phyloP scores from a whole-genome alignment of 352 stramenopile species.

The Pythium scleroteichum region DNA sequence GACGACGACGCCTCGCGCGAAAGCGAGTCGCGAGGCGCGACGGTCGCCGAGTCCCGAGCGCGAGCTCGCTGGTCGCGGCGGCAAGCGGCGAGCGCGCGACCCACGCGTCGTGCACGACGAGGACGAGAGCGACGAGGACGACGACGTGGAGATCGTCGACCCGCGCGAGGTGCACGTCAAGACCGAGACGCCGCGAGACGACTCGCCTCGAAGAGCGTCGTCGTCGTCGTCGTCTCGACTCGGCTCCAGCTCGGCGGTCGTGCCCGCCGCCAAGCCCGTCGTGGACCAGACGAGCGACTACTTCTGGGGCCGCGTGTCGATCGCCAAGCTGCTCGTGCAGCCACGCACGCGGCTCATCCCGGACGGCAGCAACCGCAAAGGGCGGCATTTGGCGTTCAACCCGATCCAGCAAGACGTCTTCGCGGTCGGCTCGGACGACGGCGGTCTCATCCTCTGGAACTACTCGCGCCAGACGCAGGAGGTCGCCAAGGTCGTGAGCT shows the following conservation, averaged over 20 bases:
- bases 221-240: background rate
- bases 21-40: too few relatives aligned
- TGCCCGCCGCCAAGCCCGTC: slow-evolving; percentile 6
- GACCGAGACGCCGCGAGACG: slow-evolving; percentile 12
- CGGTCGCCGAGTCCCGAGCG: slow-evolving; percentile 23
- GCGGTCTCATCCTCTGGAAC: slow-evolving; percentile 77
- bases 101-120: slow-evolving; percentile 71
- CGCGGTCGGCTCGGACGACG: slow-evolving; percentile 76
- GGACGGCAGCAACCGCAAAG: slow-evolving; percentile 68
- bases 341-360: slow-evolving; percentile 59
- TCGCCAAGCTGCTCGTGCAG: slow-evolving; percentile 69
- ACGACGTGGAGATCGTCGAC: slow-evolving; percentile 58
- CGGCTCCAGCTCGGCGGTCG: slow-evolving; percentile 7
- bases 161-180: slow-evolving; percentile 17
- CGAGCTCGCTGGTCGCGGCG: slow-evolving; percentile 21
- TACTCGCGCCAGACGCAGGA: slow-evolving; percentile 66
- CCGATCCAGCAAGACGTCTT: slow-evolving; percentile 72
- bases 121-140: slow-evolving; percentile 56
- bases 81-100: slow-evolving; percentile 49
- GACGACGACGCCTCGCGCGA: background rate
- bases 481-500: slow-evolving; percentile 58
- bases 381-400: slow-evolving; percentile 77
- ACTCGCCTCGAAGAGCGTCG: slow-evolving; percentile 1
- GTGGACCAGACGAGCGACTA: slow-evolving; percentile 59
- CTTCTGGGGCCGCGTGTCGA: slow-evolving; percentile 72